A percentile compares a stretch with the other conserved stretches of the same genome.
These are phyloP conservation scores for Trichosporon asahii DNA, from an alignment of 1,284 basidiomycete species.

Conservation along the genomic window DNA sequence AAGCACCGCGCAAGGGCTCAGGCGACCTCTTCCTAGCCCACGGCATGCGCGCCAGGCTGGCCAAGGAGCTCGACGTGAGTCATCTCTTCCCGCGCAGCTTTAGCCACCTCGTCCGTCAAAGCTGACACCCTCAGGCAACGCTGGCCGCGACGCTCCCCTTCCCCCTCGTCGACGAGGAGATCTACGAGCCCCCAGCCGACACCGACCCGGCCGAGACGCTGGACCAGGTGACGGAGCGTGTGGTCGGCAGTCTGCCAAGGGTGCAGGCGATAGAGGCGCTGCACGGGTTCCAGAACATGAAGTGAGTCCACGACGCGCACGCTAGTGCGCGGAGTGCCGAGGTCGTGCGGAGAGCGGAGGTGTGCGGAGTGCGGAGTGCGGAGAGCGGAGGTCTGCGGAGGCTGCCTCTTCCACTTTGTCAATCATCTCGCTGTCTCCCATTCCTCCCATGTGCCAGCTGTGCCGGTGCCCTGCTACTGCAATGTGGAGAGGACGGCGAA, in stretches of 20 bases:
- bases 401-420: too few relatives aligned
- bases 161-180: slow-evolving; percentile 46
- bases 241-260: slow-evolving; percentile 40
- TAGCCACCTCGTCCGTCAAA: too few relatives aligned
- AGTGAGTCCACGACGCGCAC: slow-evolving; percentile 38
- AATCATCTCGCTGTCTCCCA: too few relatives aligned
- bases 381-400: too few relatives aligned
- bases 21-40: slow-evolving; percentile 48
- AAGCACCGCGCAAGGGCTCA: slow-evolving; percentile 24
- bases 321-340: neutral
- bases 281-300: slow-evolving; percentile 47
- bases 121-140: slow-evolving; percentile 18
- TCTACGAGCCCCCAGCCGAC: slow-evolving; percentile 48
- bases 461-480: too few relatives aligned
- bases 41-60: slow-evolving; percentile 35
- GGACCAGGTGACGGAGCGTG: slow-evolving; percentile 43
- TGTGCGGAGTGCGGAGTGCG: neutral
- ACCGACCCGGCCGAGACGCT: slow-evolving; percentile 41
- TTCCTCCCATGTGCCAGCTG: too few relatives aligned
- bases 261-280: slow-evolving; percentile 50
- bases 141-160: slow-evolving; percentile 38
- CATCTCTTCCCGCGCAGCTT: neutral
- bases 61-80: slow-evolving; percentile 33
- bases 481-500: too few relatives aligned
- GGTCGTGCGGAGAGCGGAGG: too few relatives aligned